Evolutionary conservation across 768 basidiomycete species (phyloP), one percentile per base, ranked within the genome.

Genomic region (Suillus fuscotomentosus): DNA sequence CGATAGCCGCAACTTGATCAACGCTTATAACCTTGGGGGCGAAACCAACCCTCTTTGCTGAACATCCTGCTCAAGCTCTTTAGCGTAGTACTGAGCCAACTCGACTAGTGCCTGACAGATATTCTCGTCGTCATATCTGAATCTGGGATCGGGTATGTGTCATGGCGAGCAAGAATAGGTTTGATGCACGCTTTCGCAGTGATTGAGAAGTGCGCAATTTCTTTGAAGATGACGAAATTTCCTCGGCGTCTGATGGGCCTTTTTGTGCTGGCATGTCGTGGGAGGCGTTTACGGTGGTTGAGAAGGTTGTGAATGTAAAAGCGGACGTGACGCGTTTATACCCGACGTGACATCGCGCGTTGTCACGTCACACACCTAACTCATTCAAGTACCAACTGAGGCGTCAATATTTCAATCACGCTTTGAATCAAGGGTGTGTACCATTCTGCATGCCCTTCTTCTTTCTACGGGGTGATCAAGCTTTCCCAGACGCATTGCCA

Each of bases 1-100:
- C 80, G 0, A 80, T 81, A 3, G 80, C 82, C 0, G 61, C 70
- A 36, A 85, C 63, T 61, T 84, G 75, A 43, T 77, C 75, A 6
- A 71, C 68, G 0, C 77, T 72, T 75, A 79, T 81, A n/a, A 68
- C 65, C 68, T 77, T 75, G 24, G 70, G 66, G n/a, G 54, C 56
- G 3, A 63, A 48, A 41, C 63, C 59, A 60, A 41, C 24, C 7
- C 60, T 31, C 22, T 41, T 38, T 74, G 64, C 67, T 72, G 60
- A 69, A 76, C 22, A 60, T 73, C 41, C 65, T 69, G 66, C 67
- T 79, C 75, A 15, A 81, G 74, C 48, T 68, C 54, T 24, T 68
- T 71, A 38, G 70, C 77, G 57, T 81, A 79, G 57, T 81, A 79
- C 36, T 62, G 56, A 0, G 79, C 80, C 57, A 81, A 72, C 3